These are phyloP conservation scores for Sordariomycetes sp. DNA, from an alignment of 2,329 filamentous ascomycete genomes.

Conservation along the genomic window DNA sequence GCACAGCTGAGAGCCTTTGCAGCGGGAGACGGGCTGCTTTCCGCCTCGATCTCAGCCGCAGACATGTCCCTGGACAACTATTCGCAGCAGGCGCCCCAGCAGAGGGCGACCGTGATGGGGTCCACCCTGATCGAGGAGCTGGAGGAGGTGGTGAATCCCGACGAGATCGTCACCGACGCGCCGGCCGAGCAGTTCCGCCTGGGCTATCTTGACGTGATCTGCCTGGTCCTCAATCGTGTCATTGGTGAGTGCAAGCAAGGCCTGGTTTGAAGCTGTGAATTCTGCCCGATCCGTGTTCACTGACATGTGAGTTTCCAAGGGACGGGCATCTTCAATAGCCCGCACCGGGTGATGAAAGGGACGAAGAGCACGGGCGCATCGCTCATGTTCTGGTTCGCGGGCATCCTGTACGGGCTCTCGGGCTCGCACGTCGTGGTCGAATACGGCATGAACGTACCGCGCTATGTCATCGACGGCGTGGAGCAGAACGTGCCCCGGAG, in stretches of 20 bases:
- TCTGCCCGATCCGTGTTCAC: neutral
- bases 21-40: neutral
- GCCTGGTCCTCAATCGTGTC: constrained; percentile 23
- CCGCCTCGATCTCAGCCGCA: neutral
- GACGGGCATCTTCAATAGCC: constrained; percentile 25
- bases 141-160: constrained; percentile 9
- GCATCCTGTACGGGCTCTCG: constrained; percentile 24
- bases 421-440: constrained; percentile 29
- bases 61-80: neutral
- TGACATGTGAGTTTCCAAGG: constrained; percentile 11
- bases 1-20: neutral
- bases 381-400: constrained; percentile 28
- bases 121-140: neutral
- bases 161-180: constrained; percentile 19
- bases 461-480: constrained; percentile 24
- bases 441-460: constrained; percentile 33
- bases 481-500: constrained; percentile 30
- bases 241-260: constrained; percentile 20
- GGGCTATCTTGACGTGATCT: constrained; percentile 23
- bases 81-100: neutral
- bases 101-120: neutral
- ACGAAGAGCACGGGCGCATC: constrained; percentile 20
- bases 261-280: too few species aligned
- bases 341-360: constrained; percentile 19
- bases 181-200: constrained; percentile 22